phyloP scores from a whole-genome alignment of 352 stramenopile genomes.

The Elongisporangium prolatum region DNA sequence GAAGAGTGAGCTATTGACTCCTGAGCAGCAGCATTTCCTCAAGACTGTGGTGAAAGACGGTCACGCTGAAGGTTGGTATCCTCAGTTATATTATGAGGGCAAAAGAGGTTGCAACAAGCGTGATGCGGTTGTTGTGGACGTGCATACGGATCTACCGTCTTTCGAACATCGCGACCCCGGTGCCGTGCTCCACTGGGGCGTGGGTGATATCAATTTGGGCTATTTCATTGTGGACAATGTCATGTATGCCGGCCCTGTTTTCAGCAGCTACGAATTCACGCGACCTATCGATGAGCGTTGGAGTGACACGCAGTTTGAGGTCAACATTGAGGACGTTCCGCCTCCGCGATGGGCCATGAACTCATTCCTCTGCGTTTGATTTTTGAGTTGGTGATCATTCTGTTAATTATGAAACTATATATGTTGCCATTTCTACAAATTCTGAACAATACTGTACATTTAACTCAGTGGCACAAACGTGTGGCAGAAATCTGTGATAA shows the following conservation, averaged over 20 bases:
- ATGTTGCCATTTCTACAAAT: too few relatives aligned
- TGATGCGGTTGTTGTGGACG: conserved; percentile 23
- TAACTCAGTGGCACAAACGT: too few relatives aligned
- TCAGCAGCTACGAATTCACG: conserved; percentile 35
- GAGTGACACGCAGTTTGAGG: conserved; percentile 20
- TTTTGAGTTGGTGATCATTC: too few relatives aligned
- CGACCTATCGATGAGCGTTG: conserved; percentile 19
- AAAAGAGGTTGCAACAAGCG: conserved; percentile 18
- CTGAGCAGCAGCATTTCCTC: conserved; percentile 10
- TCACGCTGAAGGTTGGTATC: conserved; percentile 20
- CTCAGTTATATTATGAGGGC: conserved; percentile 19
- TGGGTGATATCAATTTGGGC: conserved; percentile 19
- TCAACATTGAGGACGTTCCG: conserved; percentile 3
- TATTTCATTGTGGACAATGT: conserved; percentile 24
- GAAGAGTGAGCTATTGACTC: background rate
- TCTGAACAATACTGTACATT: too few relatives aligned
- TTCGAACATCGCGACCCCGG: conserved; percentile 24
- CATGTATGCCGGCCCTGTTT: conserved; percentile 31
- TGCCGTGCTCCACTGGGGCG: conserved; percentile 24
- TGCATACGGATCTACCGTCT: conserved; percentile 24
- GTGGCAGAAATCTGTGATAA: too few relatives aligned
- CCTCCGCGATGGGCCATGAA: conserved; percentile 12
- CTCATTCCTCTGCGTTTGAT: too few relatives aligned
- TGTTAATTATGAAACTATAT: too few relatives aligned
- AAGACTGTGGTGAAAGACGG: conserved; percentile 18